These are phyloP conservation scores for Bryoglossum gracile DNA, from an alignment of 495 filamentous ascomycete species.

Conservation along the genomic window DNA sequence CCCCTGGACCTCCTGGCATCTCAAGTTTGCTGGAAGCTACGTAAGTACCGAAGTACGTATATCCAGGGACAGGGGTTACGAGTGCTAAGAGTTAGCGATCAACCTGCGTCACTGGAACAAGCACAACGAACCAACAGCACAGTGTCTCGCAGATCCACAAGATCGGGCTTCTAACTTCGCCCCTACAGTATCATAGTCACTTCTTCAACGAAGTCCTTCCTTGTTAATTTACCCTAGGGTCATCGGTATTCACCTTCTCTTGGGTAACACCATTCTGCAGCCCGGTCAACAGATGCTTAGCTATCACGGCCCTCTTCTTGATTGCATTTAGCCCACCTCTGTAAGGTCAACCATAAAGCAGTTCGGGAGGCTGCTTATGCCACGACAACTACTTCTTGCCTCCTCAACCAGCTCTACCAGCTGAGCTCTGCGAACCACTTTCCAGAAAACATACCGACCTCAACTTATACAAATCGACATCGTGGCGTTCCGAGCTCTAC, in stretches of 20 bases:
- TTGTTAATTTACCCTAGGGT: no score
- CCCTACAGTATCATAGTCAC: no score
- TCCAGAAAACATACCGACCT: slow-evolving; percentile 1
- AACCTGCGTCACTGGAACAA: slow-evolving; percentile 2
- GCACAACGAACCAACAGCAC: not conserved
- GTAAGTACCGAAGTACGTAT: no score
- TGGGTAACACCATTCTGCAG: no score
- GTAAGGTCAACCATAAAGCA: slow-evolving; percentile 8
- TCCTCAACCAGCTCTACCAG: not conserved
- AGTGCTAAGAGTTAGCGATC: not conserved
- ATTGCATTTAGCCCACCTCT: slow-evolving; percentile 1
- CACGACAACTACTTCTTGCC: slow-evolving; percentile 8
- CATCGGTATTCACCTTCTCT: no score
- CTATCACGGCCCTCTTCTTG: not conserved
- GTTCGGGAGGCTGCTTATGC: slow-evolving; percentile 7
- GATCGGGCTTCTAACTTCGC: not conserved
- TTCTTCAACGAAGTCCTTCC: not conserved
- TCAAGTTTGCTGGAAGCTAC: not conserved
- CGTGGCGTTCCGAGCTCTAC: slow-evolving; percentile 41
- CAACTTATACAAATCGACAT: slow-evolving; percentile 24
- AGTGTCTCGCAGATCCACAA: not conserved
- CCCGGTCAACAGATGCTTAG: not conserved
- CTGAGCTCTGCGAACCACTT: not conserved
- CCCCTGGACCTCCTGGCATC: not conserved
- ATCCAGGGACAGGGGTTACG: not conserved